Percentiles rank a stretch among this genome's conserved stretches.
phyloP scores from a whole-genome alignment of 768 basidiomycete genomes.

The Suillus brevipes region DNA sequence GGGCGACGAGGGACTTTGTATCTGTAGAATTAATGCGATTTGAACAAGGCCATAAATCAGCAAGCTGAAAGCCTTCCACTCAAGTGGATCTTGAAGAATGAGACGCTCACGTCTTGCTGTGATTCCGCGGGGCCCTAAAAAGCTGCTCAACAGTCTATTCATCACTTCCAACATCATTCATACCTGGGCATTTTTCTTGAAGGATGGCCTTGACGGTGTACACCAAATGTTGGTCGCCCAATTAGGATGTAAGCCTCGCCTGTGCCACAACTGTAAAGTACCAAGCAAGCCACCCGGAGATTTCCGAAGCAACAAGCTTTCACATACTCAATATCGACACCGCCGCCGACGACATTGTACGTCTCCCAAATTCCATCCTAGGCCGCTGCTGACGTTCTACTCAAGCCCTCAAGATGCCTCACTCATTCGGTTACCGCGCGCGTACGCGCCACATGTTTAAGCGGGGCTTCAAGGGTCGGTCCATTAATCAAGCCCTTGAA shows the following conservation, averaged over 20 bases:
- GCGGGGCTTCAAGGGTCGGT: constrained; percentile 94
- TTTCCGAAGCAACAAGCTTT: constrained; percentile 41
- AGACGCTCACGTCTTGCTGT: constrained; percentile 88
- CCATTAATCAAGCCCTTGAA: constrained; percentile 17
- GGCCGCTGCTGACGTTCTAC: constrained; percentile 13
- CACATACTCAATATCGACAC: constrained; percentile 47
- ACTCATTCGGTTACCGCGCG: constrained; percentile 99
- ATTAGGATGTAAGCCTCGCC: constrained; percentile 37
- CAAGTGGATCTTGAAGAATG: constrained; percentile 64
- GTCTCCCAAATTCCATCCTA: constrained; percentile 30
- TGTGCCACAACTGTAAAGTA: constrained; percentile 67
- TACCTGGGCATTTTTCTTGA: constrained; percentile 88
- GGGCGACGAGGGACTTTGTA: constrained; percentile 99
- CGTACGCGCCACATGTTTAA: constrained; percentile 99
- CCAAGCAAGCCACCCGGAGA: constrained; percentile 63
- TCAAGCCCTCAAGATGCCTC: constrained; percentile 86
- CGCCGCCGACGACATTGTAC: constrained; percentile 49
- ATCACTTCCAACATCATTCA: constrained; percentile 27
- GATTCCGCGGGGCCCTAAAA: constrained; percentile 84
- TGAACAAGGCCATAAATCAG: constrained; percentile 43
- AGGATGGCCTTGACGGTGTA: constrained; percentile 37
- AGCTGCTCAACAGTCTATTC: constrained; percentile 34
- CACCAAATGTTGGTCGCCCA: constrained; percentile 30
- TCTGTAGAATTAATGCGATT: constrained; percentile 62
- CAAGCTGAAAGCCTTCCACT: constrained; percentile 66